phyloP scores from a whole-genome alignment of 306 rosid genomes.

The Argentina anserina region DNA sequence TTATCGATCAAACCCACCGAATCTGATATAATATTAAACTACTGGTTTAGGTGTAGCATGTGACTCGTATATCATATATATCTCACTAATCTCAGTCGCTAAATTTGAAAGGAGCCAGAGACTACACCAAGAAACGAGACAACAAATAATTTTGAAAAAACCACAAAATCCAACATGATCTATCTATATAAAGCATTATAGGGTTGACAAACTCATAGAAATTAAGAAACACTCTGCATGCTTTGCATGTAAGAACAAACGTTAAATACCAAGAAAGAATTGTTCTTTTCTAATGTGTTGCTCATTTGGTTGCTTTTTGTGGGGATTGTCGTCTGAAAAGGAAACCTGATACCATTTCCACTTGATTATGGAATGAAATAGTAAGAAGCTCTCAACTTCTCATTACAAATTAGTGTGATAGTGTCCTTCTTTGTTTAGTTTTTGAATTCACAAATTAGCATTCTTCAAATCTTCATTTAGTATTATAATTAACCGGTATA shows the following conservation, averaged over 20 bases:
- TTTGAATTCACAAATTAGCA: too few species aligned
- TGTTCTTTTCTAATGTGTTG: neutral
- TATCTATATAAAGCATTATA: neutral
- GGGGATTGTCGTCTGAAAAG: neutral
- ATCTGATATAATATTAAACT: neutral
- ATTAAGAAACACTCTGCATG: neutral
- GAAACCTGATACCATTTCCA: neutral
- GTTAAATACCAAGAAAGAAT: neutral
- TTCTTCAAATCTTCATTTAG: too few species aligned
- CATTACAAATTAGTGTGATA: neutral
- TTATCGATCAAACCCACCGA: constrained; percentile 1
- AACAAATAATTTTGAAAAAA: neutral
- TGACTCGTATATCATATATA: neutral
- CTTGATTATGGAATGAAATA: neutral
- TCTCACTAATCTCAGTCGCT: neutral
- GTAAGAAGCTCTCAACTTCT: neutral
- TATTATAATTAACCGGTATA: too few species aligned
- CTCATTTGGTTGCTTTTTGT: neutral
- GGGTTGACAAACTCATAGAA: neutral
- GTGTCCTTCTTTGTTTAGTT: too few species aligned
- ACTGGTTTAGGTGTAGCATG: neutral
- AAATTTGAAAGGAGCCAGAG: neutral
- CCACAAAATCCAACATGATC: neutral
- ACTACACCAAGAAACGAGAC: neutral
- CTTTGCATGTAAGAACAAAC: neutral